Evolutionary conservation across 352 stramenopile genomes (phyloP), one percentile per base, ranked within the genome.

Genomic region (Phytophthora pini): DNA sequence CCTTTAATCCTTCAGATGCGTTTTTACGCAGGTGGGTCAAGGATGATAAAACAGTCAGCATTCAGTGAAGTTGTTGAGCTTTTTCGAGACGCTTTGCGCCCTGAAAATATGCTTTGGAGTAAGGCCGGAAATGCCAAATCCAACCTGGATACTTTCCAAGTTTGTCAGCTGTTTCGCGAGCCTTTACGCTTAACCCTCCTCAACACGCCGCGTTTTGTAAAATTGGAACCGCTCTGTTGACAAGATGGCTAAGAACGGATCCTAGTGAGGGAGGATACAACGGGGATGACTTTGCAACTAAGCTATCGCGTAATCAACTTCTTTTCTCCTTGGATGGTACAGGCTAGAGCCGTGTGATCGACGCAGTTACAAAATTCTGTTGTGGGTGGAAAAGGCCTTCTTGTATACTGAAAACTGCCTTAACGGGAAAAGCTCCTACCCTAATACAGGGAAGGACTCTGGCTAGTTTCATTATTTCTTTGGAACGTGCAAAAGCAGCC

Each of bases 361-460:
- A 32, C 20, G 49, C 17, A 11, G 49, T 45, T 0, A 20, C 31
- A 17, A 7, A 13, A 34, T 34, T 56, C 26, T 45, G 49, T 9
- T 11, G 5, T 46, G n/a, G 31, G 2, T 56, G 49, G 49, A 36
- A 11, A 46, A 32, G 49, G 22, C 8, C 7, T 12, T 22, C 40
- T 5, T 60, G 53, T 17, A 13, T 60, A 9, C 15, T 60, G 9
- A 60, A 50, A 51, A 45, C 53, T 2, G 41, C 27, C 5, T 51
- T 60, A 31, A 60, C 53, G 12, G 53, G 53, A 3, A 60, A 60
- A 43, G 27, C 41, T 31, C 40, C 29, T 13, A 60, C 53, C n/a
- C 10, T 45, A 2, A 52, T 60, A 3, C 53, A 51, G 4, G 39
- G 53, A 2, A 29, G 53, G 5, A 60, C 53, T 12, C 40, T 60